These are phyloP conservation scores for carrot (Daucus carota) DNA, from an alignment of 129 eudicot species.

Conservation along the genomic window DH1_v3.0 NC_030383.2:35178501-35179000, in stretches of 20 bases:
- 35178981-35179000: conserved; percentile 97
- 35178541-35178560: background rate
- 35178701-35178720: background rate
- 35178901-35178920: conserved; percentile 87
- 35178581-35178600: background rate
- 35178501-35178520: background rate
- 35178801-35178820: conserved; percentile 98
- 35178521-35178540: background rate
- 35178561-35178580: background rate
- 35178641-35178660: background rate
- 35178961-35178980: conserved; percentile 78
- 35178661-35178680: background rate
- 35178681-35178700: background rate
- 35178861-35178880: conserved; percentile 99
- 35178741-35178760: background rate
- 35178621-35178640: background rate
- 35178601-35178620: background rate
- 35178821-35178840: conserved; percentile 92
- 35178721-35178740: background rate
- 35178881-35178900: conserved; percentile 86
- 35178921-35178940: conserved; percentile 98
- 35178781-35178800: conserved; percentile 36
- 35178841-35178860: conserved; percentile 98
- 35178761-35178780: background rate
- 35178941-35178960: conserved; percentile 52